These are phyloP conservation scores for Vicia faba DNA, from an alignment of 306 rosid species.

Conservation along the genomic window DNA sequence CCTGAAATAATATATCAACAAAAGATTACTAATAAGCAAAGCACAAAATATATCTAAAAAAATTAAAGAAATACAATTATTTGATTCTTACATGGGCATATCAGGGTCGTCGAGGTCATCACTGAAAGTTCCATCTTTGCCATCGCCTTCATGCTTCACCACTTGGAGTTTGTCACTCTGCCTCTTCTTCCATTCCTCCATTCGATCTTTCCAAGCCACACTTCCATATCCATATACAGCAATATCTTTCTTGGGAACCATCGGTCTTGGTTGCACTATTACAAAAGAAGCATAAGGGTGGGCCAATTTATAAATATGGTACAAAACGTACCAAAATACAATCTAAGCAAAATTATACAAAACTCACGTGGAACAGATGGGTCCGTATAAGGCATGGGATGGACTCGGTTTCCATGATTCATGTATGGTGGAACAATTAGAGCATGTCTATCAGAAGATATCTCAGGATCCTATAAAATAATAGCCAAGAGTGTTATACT, in stretches of 20 bases:
- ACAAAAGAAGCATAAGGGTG: slow-evolving; percentile 31
- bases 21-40: slow-evolving; percentile 16
- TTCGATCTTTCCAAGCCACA: slow-evolving; percentile 93
- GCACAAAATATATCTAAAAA: not conserved
- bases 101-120: slow-evolving; percentile 77
- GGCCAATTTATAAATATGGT: slow-evolving; percentile 28
- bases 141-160: slow-evolving; percentile 77
- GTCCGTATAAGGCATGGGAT: slow-evolving; percentile 71
- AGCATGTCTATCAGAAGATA: slow-evolving; percentile 82
- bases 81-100: slow-evolving; percentile 65
- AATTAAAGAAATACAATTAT: slow-evolving; percentile 15
- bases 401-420: slow-evolving; percentile 71
- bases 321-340: slow-evolving; percentile 8
- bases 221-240: slow-evolving; percentile 97
- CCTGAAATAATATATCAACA: slow-evolving; percentile 52
- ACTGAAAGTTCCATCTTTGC: slow-evolving; percentile 52
- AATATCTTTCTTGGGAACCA: slow-evolving; percentile 94
- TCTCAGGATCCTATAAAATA: slow-evolving; percentile 70
- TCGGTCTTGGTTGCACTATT: slow-evolving; percentile 88
- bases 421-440: slow-evolving; percentile 77
- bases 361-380: slow-evolving; percentile 68
- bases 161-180: slow-evolving; percentile 91
- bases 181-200: slow-evolving; percentile 96
- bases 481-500: slow-evolving; percentile 5
- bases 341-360: not conserved